phyloP scores from a whole-genome alignment of 805 yeast species.

The Candida fluviatilis region DNA sequence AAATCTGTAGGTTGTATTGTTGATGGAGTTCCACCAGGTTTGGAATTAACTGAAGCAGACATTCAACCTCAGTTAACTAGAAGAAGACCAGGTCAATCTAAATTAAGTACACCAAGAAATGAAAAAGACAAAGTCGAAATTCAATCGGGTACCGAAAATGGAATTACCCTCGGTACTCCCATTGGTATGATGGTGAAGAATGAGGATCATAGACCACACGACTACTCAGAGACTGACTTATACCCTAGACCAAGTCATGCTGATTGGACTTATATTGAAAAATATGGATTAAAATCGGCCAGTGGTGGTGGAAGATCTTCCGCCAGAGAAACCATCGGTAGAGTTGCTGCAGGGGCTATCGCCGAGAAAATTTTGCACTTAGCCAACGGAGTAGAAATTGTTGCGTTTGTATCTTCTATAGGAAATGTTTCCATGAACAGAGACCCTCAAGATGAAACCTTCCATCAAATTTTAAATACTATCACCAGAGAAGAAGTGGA shows the following conservation, averaged over 20 bases:
- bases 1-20: slow-evolving; percentile 97
- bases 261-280: slow-evolving; percentile 85
- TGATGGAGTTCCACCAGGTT: slow-evolving; percentile 96
- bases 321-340: slow-evolving; percentile 97
- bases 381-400: slow-evolving; percentile 83
- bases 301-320: slow-evolving; percentile 97
- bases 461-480: slow-evolving; percentile 63
- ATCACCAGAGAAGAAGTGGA: slow-evolving; percentile 89
- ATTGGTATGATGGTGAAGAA: slow-evolving; percentile 89
- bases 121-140: slow-evolving; percentile 91
- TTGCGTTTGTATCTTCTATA: slow-evolving; percentile 93
- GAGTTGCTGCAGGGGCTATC: slow-evolving; percentile 98
- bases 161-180: slow-evolving; percentile 90
- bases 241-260: slow-evolving; percentile 99
- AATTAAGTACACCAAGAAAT: slow-evolving; percentile 89
- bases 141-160: slow-evolving; percentile 92
- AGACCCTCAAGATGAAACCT: slow-evolving; percentile 59
- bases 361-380: slow-evolving; percentile 86
- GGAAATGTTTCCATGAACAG: slow-evolving; percentile 78
- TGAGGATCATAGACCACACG: slow-evolving; percentile 96
- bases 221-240: slow-evolving; percentile 90
- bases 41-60: slow-evolving; percentile 78
- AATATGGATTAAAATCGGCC: slow-evolving; percentile 90
- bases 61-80: slow-evolving; percentile 94
- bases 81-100: slow-evolving; percentile 97